Conservation (phyloP, 176 grass and related monocot genomes). For the Musa troglodytarum region DNA sequence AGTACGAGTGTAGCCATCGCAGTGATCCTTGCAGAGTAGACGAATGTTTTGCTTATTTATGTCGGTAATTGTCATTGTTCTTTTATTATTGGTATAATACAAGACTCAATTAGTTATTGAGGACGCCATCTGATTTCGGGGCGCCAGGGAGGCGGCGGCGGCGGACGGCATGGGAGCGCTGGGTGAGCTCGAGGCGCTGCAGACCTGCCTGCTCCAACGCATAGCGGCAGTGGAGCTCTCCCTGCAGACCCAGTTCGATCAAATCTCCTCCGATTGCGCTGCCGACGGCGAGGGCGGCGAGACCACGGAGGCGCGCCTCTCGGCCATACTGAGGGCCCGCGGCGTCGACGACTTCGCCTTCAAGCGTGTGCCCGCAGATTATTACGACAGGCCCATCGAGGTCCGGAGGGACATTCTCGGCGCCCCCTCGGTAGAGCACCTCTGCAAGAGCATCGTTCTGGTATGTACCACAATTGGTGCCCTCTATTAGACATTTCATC, state of each 20-base stretch:
- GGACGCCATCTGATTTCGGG: too few species aligned
- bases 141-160: neutral
- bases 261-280: neutral
- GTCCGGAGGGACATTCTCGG: constrained; percentile 48
- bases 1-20: too few species aligned
- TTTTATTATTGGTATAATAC: too few species aligned
- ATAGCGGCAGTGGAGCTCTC: constrained; percentile 49
- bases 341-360: constrained; percentile 62
- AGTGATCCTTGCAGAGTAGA: too few species aligned
- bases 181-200: constrained; percentile 43
- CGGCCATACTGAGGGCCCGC: constrained; percentile 31
- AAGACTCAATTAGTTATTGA: too few species aligned
- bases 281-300: constrained; percentile 6
- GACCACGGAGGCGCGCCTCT: constrained; percentile 40
- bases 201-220: constrained; percentile 50
- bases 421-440: constrained; percentile 50
- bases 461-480: constrained; percentile 22
- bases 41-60: too few species aligned
- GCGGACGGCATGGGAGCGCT: constrained; percentile 39
- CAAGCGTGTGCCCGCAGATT: constrained; percentile 61
- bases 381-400: constrained; percentile 64
- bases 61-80: too few species aligned
- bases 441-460: constrained; percentile 96
- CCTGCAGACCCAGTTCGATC: constrained; percentile 24
- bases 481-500: constrained; percentile 27